Evolutionary conservation across 805 yeast genomes (phyloP).

Genomic region (Diddensiella santjacobensis): DNA sequence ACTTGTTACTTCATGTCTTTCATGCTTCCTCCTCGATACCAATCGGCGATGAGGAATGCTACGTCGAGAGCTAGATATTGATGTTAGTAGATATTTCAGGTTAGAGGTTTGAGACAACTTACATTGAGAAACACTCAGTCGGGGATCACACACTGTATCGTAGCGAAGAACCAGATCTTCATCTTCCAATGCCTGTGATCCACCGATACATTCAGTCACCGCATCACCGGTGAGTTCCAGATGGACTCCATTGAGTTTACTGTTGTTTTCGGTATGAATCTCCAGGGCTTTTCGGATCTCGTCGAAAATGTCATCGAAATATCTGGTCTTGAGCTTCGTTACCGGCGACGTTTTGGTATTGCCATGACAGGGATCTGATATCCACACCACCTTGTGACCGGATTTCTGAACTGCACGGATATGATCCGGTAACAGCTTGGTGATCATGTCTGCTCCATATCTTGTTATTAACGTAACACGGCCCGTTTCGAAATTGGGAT

Average conservation of each 20-base stretch:
- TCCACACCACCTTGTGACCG: slow-evolving; percentile 42
- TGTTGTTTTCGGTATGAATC: slow-evolving; percentile 34
- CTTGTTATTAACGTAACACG: slow-evolving; percentile 41
- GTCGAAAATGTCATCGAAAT: slow-evolving; percentile 40
- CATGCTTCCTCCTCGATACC: slow-evolving; percentile 17
- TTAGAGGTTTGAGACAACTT: slow-evolving; percentile 14
- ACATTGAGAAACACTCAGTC: slow-evolving; percentile 37
- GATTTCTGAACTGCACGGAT: slow-evolving; percentile 37
- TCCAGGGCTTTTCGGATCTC: slow-evolving; percentile 37
- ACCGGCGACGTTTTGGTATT: slow-evolving; percentile 39
- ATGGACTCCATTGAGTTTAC: slow-evolving; percentile 39
- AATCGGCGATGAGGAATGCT: slow-evolving; percentile 41
- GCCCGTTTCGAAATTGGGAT: slow-evolving; percentile 37
- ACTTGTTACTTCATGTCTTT: neutral
- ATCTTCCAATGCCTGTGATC: slow-evolving; percentile 36
- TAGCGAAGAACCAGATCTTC: slow-evolving; percentile 39
- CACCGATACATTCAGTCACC: slow-evolving; percentile 44
- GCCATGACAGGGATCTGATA: slow-evolving; percentile 45
- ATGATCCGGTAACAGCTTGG: slow-evolving; percentile 36
- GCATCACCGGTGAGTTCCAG: slow-evolving; percentile 43
- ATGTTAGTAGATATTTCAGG: neutral
- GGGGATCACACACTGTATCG: slow-evolving; percentile 43
- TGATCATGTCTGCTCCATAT: slow-evolving; percentile 38
- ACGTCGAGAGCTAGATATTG: slow-evolving; percentile 31
- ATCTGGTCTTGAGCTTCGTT: slow-evolving; percentile 39